Evolutionary conservation across 2,329 filamentous ascomycete species (phyloP).

Genomic region (Penicillium sp.): DNA sequence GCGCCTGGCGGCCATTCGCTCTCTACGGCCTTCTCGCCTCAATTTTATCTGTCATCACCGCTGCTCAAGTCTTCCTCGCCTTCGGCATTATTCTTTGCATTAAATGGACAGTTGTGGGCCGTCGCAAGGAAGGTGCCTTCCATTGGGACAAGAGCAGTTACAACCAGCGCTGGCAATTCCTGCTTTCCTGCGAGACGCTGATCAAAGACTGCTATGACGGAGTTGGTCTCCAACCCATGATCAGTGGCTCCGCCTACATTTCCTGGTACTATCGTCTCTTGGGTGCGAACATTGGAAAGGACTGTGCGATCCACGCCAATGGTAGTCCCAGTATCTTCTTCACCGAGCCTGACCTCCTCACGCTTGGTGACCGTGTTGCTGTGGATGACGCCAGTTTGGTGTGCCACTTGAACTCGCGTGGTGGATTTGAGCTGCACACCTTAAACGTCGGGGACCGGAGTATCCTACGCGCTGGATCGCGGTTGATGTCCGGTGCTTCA

Average conservation of each 20-base stretch:
- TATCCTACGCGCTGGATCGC: constrained; percentile 53
- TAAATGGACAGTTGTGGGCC: constrained; percentile 55
- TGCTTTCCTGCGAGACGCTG: constrained; percentile 52
- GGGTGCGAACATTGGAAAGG: constrained; percentile 54
- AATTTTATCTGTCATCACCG: constrained; percentile 35
- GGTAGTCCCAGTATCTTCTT: constrained; percentile 54
- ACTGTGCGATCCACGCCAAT: constrained; percentile 57
- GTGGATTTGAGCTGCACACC: constrained; percentile 56
- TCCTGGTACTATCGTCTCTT: constrained; percentile 55
- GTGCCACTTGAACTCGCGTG: constrained; percentile 56
- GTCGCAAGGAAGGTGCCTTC: constrained; percentile 52
- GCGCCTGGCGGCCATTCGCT: constrained; percentile 43
- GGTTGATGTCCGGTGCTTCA: constrained; percentile 53
- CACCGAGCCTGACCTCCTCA: constrained; percentile 58
- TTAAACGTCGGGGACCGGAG: constrained; percentile 52
- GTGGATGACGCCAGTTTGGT: constrained; percentile 59
- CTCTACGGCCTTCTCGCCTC: constrained; percentile 25
- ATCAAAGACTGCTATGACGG: constrained; percentile 52
- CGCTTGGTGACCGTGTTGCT: constrained; percentile 52
- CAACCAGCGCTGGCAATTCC: constrained; percentile 59
- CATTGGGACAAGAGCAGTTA: constrained; percentile 59
- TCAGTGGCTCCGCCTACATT: constrained; percentile 55
- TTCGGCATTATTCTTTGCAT: constrained; percentile 45
- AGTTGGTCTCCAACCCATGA: constrained; percentile 52
- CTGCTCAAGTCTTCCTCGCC: constrained; percentile 46